Evolutionary conservation across 805 yeast species (phyloP).

Genomic region (Yarrowia divulgata): DNA sequence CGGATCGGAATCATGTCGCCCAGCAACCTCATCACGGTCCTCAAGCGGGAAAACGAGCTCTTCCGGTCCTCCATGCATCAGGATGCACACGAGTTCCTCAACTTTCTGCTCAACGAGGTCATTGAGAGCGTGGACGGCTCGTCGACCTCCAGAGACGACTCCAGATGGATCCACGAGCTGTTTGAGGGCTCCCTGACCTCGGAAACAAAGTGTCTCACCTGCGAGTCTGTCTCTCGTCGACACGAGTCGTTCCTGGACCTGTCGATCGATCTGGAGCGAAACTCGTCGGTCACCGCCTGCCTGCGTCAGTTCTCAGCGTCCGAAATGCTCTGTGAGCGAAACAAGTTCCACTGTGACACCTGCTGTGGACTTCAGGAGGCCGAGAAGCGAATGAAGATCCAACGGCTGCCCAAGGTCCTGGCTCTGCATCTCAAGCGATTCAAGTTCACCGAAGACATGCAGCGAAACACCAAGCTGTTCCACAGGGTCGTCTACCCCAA

Average conservation of each 20-base stretch:
- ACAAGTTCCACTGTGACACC: slow-evolving; percentile 90
- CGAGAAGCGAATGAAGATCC: slow-evolving; percentile 82
- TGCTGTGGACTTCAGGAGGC: slow-evolving; percentile 95
- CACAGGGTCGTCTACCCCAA: slow-evolving; percentile 84
- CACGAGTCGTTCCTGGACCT: slow-evolving; percentile 89
- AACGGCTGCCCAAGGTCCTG: slow-evolving; percentile 75
- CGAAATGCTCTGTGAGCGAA: slow-evolving; percentile 84
- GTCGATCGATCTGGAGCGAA: slow-evolving; percentile 80
- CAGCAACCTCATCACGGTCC: slow-evolving; percentile 68
- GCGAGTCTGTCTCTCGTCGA: slow-evolving; percentile 81
- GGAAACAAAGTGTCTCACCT: slow-evolving; percentile 87
- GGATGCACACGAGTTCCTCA: slow-evolving; percentile 96
- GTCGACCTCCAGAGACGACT: slow-evolving; percentile 8
- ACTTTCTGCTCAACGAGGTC: slow-evolving; percentile 81
- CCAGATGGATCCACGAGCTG: slow-evolving; percentile 64
- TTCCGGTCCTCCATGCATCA: slow-evolving; percentile 95
- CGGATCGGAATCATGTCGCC: slow-evolving; percentile 88
- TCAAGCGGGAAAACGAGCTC: slow-evolving; percentile 82
- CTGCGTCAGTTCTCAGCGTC: slow-evolving; percentile 81
- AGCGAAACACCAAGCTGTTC: slow-evolving; percentile 83
- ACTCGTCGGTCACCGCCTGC: slow-evolving; percentile 77
- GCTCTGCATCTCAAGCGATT: slow-evolving; percentile 90
- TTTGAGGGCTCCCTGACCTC: slow-evolving; percentile 88
- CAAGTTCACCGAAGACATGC: slow-evolving; percentile 84
- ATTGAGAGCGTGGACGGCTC: slow-evolving; percentile 54